Evolutionary conservation across 176 grass and related monocot genomes (phyloP).

Genomic region (Tillandsia leiboldiana): DNA sequence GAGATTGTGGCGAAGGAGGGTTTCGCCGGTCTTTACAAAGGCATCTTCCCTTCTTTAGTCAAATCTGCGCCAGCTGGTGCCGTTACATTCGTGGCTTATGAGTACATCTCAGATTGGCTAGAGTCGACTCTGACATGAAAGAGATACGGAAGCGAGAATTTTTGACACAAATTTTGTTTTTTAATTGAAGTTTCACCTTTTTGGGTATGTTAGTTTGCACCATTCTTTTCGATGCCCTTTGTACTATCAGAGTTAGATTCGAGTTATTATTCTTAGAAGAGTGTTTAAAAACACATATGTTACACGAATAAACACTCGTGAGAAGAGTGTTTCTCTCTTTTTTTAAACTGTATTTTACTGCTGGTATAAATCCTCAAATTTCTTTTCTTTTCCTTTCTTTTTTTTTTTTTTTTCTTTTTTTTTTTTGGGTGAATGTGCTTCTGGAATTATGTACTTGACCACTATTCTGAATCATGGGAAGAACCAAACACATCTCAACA

Average conservation of each 20-base stretch:
- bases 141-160: constrained; percentile 15
- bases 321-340: background rate
- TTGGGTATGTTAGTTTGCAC: constrained; percentile 8
- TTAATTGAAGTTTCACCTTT: constrained; percentile 9
- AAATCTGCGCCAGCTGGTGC: constrained; percentile 96
- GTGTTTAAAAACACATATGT: background rate
- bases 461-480: no score
- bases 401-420: no score
- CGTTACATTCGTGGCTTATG: constrained; percentile 88
- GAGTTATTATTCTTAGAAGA: no score
- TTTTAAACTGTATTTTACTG: background rate
- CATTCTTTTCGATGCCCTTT: background rate
- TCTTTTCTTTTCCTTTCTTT: no score
- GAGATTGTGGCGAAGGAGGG: constrained; percentile 73
- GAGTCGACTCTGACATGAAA: constrained; percentile 56
- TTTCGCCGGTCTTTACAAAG: constrained; percentile 72
- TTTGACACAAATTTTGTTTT: constrained; percentile 16
- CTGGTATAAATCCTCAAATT: background rate
- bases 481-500: no score
- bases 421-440: no score
- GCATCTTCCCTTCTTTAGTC: constrained; percentile 77
- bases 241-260: background rate
- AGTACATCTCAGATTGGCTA: constrained; percentile 86
- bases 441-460: no score
- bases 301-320: background rate